phyloP scores from a whole-genome alignment of 306 rosid genomes.

The Inga oerstediana region DNA sequence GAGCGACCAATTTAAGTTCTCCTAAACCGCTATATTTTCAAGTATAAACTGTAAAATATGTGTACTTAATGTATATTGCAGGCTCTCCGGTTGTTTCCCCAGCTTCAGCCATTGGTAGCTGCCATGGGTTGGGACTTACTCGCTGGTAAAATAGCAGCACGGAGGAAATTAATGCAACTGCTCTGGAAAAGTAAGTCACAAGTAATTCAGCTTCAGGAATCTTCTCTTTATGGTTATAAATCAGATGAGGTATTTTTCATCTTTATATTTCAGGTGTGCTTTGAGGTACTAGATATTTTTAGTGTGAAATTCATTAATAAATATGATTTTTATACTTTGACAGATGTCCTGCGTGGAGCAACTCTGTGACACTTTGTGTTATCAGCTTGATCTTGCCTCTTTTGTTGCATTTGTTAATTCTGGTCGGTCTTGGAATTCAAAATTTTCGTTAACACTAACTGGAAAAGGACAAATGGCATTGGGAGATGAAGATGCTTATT shows the following conservation, averaged over 20 bases:
- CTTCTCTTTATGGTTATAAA: slow-evolving; percentile 76
- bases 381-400: slow-evolving; percentile 91
- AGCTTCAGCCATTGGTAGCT: slow-evolving; percentile 90
- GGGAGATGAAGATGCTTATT: slow-evolving; percentile 54
- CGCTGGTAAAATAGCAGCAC: slow-evolving; percentile 73
- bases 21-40: slow-evolving; percentile 29
- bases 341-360: slow-evolving; percentile 94
- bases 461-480: slow-evolving; percentile 59
- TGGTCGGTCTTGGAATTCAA: slow-evolving; percentile 83
- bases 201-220: slow-evolving; percentile 78
- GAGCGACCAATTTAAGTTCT: slow-evolving; percentile 25
- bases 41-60: slow-evolving; percentile 4
- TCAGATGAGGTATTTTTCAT: slow-evolving; percentile 79
- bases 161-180: slow-evolving; percentile 87
- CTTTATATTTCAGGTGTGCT: slow-evolving; percentile 39
- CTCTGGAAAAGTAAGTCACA: slow-evolving; percentile 91
- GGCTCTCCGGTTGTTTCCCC: slow-evolving; percentile 87
- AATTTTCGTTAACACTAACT: slow-evolving; percentile 66
- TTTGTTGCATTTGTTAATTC: slow-evolving; percentile 93
- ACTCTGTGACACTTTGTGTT: slow-evolving; percentile 87
- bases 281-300: slow-evolving; percentile 35
- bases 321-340: slow-evolving; percentile 31
- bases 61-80: slow-evolving; percentile 42
- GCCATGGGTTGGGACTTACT: slow-evolving; percentile 98
- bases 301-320: slow-evolving; percentile 33